Conservation (phyloP, 2,329 filamentous ascomycete genomes). For the Hirsutella rhossiliensis region DNA sequence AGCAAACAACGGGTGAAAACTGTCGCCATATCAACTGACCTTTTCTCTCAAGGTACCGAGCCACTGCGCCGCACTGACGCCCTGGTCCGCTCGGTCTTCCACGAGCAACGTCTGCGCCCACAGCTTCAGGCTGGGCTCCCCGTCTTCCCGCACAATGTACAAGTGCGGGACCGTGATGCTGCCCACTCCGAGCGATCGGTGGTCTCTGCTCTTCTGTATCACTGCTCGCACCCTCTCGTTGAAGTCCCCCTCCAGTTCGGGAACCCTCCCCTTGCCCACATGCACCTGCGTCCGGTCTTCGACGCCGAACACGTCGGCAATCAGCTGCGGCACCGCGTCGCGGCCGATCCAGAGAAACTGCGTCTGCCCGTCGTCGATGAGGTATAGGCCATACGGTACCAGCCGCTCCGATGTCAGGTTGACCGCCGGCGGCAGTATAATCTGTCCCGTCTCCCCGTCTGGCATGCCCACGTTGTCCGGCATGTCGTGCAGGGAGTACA, state of each 20-base stretch:
- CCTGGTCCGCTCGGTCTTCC: slow-evolving; percentile 89
- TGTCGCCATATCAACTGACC: slow-evolving; percentile 37
- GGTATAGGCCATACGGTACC: slow-evolving; percentile 81
- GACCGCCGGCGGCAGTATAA: slow-evolving; percentile 69
- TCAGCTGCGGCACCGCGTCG: slow-evolving; percentile 80
- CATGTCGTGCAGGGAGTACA: slow-evolving; percentile 92
- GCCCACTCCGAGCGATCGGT: slow-evolving; percentile 75
- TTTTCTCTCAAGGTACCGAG: slow-evolving; percentile 88
- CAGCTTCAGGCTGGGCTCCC: slow-evolving; percentile 85
- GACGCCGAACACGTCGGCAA: slow-evolving; percentile 83
- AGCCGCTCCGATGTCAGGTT: slow-evolving; percentile 85
- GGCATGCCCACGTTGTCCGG: slow-evolving; percentile 82
- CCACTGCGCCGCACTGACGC: slow-evolving; percentile 87
- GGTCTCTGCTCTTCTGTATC: slow-evolving; percentile 82
- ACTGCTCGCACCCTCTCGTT: slow-evolving; percentile 88
- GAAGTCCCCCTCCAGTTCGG: slow-evolving; percentile 89
- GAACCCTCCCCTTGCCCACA: slow-evolving; percentile 80
- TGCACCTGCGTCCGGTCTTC: slow-evolving; percentile 73
- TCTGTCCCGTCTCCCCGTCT: slow-evolving; percentile 77
- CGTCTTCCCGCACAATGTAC: slow-evolving; percentile 89
- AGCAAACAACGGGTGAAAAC: not conserved
- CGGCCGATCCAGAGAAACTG: slow-evolving; percentile 96
- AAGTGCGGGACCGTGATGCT: slow-evolving; percentile 88
- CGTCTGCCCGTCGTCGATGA: slow-evolving; percentile 94
- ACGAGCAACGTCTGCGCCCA: slow-evolving; percentile 96